phyloP scores from a whole-genome alignment of 805 yeast genomes.

The Candida cerambycidarum region DNA sequence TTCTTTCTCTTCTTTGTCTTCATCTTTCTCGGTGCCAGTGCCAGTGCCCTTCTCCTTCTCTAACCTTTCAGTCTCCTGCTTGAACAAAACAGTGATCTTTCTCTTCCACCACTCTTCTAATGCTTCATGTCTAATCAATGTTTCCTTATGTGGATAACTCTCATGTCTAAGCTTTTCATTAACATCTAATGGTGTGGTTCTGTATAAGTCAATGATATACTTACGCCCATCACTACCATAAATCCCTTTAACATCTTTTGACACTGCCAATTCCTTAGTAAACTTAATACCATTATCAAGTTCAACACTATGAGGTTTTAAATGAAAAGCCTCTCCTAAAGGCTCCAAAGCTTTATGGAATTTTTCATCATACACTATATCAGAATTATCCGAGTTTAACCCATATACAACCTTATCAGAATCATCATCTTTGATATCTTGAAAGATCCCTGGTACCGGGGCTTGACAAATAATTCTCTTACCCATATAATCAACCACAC shows the following conservation, averaged over 20 bases:
- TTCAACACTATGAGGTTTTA: conserved; percentile 65
- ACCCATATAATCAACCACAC: conserved; percentile 90
- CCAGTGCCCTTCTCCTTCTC: conserved; percentile 35
- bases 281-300: conserved; percentile 38
- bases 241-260: conserved; percentile 83
- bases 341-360: conserved; percentile 57
- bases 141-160: conserved; percentile 82
- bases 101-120: conserved; percentile 86
- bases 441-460: conserved; percentile 90
- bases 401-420: conserved; percentile 71
- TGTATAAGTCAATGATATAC: conserved; percentile 80
- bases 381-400: conserved; percentile 56
- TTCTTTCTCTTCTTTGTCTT: conserved; percentile 34
- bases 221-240: conserved; percentile 81
- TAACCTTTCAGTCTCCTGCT: conserved; percentile 49
- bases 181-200: conserved; percentile 83
- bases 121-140: conserved; percentile 82
- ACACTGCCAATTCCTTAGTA: conserved; percentile 57
- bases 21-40: conserved; percentile 27
- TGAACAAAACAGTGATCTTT: conserved; percentile 55
- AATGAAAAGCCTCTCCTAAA: conserved; percentile 73
- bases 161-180: conserved; percentile 49
- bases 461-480: conserved; percentile 88
- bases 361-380: conserved; percentile 48
- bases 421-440: conserved; percentile 37